phyloP scores from a whole-genome alignment of 352 stramenopile genomes.

The Pythium dissotocum region DNA sequence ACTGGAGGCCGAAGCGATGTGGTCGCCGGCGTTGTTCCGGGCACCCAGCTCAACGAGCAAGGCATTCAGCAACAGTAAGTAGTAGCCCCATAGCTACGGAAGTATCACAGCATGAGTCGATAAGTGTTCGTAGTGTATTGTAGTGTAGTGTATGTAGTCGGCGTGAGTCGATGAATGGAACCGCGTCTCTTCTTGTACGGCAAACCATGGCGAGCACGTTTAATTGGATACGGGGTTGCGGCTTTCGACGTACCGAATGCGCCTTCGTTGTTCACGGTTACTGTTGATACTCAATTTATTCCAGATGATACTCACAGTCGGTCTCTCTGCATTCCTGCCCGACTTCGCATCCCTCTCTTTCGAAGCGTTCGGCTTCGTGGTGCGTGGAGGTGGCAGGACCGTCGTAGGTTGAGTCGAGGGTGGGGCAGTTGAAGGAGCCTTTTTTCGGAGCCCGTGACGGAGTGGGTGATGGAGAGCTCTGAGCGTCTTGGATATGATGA shows the following conservation, averaged over 20 bases:
- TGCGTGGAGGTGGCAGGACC: too few species aligned
- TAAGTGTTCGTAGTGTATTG: too few species aligned
- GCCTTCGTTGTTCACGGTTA: neutral
- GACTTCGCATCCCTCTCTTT: neutral
- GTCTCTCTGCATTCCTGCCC: neutral
- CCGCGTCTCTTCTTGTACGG: too few species aligned
- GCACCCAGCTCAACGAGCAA: neutral
- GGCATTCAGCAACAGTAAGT: neutral
- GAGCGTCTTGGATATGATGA: neutral
- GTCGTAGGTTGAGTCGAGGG: neutral
- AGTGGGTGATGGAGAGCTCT: neutral
- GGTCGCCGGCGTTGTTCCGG: neutral
- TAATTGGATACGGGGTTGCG: neutral
- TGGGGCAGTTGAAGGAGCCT: neutral
- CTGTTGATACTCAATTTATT: neutral
- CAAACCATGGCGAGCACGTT: neutral
- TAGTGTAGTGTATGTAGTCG: too few species aligned
- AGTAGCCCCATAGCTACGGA: too few species aligned
- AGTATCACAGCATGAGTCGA: too few species aligned
- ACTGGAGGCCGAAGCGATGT: neutral
- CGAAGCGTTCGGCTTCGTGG: neutral
- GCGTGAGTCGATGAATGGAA: too few species aligned
- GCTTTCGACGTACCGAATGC: neutral
- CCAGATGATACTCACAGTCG: neutral
- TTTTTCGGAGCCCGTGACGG: neutral